A percentile compares a stretch with the other conserved stretches of the same genome.
These are phyloP conservation scores for Dothistroma pini DNA, from an alignment of 2,329 filamentous ascomycete species.

Conservation along the genomic window DNA sequence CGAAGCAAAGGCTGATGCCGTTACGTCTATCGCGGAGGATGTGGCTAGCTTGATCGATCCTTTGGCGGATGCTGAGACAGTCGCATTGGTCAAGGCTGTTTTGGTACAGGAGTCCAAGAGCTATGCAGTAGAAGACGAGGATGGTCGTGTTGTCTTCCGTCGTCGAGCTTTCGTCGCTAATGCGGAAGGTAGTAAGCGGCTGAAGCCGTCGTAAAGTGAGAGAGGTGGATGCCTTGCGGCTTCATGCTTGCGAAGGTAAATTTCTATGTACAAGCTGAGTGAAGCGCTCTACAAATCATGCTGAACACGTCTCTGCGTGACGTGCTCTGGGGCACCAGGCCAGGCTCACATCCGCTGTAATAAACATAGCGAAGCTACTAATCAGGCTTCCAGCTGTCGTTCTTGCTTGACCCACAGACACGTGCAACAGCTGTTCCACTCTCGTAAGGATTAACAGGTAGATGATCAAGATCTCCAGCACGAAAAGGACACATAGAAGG, in stretches of 20 bases:
- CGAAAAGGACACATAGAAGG: slow-evolving; percentile 32
- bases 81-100: neutral
- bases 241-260: neutral
- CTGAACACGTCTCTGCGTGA: neutral
- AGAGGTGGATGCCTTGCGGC: neutral
- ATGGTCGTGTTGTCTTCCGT: neutral
- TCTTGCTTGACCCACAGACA: slow-evolving; percentile 30
- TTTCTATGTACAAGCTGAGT: neutral
- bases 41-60: neutral
- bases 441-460: slow-evolving; percentile 25
- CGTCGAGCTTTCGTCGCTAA: neutral
- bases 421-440: slow-evolving; percentile 29
- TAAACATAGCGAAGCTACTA: neutral
- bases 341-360: neutral
- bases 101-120: neutral
- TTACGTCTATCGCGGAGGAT: neutral
- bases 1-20: neutral
- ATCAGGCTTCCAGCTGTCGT: neutral
- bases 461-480: slow-evolving; percentile 32
- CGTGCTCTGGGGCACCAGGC: neutral
- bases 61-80: neutral
- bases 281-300: neutral
- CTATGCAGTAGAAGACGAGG: neutral
- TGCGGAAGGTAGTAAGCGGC: neutral
- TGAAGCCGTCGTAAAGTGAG: neutral